phyloP scores from a whole-genome alignment of 2,329 filamentous ascomycete genomes.

The Neopestalotiopsis sp. region DNA sequence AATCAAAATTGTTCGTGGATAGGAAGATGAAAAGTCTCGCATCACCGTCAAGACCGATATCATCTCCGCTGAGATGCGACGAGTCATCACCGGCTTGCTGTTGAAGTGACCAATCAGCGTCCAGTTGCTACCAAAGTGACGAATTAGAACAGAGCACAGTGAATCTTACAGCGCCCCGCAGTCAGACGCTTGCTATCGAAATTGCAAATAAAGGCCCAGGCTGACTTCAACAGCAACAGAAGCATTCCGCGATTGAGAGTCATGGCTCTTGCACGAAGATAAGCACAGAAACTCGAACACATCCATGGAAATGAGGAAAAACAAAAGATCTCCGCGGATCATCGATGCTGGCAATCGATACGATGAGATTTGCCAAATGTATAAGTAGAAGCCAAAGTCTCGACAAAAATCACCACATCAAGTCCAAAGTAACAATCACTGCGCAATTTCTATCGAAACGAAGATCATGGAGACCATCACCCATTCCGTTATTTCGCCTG shows the following conservation, averaged over 20 bases:
- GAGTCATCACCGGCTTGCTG: constrained; percentile 8
- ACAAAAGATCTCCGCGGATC: no score
- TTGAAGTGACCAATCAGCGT: constrained; percentile 8
- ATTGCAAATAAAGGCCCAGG: not conserved
- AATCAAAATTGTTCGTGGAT: no score
- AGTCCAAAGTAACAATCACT: not conserved
- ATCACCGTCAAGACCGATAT: no score
- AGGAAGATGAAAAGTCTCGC: no score
- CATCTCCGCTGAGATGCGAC: not conserved
- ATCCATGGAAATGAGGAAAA: no score
- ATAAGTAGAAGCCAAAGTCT: not conserved
- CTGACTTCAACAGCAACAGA: not conserved
- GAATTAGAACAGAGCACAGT: not conserved
- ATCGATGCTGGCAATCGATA: no score
- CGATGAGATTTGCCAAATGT: no score
- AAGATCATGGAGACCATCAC: not conserved
- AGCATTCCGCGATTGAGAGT: not conserved
- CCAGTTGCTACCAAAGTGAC: constrained; percentile 5
- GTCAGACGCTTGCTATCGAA: not conserved
- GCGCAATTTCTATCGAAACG: not conserved
- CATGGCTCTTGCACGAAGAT: not conserved
- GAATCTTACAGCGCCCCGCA: not conserved
- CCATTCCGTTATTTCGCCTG: constrained; percentile 39
- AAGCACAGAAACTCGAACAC: not conserved
- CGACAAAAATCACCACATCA: not conserved